These are phyloP conservation scores for Leishmania turanica DNA, from an alignment of 208 protist species.

Conservation along the genomic window DNA sequence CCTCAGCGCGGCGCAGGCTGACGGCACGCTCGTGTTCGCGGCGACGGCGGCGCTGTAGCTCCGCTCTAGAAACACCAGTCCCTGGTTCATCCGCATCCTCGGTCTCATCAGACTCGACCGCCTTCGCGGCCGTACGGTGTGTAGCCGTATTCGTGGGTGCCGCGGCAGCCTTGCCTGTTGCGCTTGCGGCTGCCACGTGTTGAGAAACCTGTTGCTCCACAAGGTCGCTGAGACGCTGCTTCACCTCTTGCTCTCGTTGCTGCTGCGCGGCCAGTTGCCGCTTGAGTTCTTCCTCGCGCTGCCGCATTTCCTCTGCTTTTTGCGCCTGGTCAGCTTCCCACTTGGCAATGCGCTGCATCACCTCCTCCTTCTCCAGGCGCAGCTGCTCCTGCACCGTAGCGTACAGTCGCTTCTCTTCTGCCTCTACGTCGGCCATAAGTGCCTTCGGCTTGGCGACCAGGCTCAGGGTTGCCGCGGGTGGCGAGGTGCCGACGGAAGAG, in stretches of 20 bases:
- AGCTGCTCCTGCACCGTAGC: constrained; percentile 32
- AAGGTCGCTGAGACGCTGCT: constrained; percentile 35
- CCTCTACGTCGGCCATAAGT: constrained; percentile 21
- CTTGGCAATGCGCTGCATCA: constrained; percentile 38
- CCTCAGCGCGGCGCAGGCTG: constrained; percentile 62
- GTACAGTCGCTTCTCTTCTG: constrained; percentile 24
- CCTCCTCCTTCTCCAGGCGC: constrained; percentile 35
- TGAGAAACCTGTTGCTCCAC: constrained; percentile 45
- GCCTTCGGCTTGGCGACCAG: constrained; percentile 4
- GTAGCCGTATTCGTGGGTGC: constrained; percentile 10
- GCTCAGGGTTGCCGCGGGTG: constrained; percentile 6
- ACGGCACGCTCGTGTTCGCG: constrained; percentile 77
- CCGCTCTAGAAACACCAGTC: constrained; percentile 17
- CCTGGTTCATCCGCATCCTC: constrained; percentile 4
- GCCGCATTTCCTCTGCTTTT: constrained; percentile 43
- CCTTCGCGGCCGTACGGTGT: constrained; percentile 1
- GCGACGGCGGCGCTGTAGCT: constrained; percentile 64
- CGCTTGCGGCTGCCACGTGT: constrained; percentile 26
- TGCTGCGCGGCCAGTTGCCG: constrained; percentile 31
- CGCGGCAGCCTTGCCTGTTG: constrained; percentile 1
- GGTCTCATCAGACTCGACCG: constrained; percentile 6
- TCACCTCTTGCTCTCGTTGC: constrained; percentile 41
- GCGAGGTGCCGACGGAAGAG: constrained; percentile 16
- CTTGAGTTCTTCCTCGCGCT: constrained; percentile 42
- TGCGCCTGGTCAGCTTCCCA: constrained; percentile 39